Percentiles rank a stretch among this genome's conserved stretches.
Conservation (phyloP, 2,329 filamentous ascomycete species). For the Fusarium decemcellulare region DNA sequence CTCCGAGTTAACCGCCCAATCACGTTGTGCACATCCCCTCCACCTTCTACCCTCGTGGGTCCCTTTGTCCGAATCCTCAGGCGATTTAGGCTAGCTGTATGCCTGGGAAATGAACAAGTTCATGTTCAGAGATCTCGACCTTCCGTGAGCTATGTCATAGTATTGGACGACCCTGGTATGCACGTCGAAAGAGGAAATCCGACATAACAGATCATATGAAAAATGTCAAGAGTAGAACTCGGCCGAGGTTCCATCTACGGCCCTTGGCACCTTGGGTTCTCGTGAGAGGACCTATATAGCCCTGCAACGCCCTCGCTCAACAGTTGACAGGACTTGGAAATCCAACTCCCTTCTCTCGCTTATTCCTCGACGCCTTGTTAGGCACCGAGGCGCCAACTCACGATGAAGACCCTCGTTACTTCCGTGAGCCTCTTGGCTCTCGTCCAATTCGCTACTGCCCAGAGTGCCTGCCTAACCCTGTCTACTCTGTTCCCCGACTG, state of each 20-base stretch:
- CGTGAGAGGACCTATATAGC: too few species aligned
- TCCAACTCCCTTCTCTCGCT: not conserved
- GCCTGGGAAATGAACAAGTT: too few species aligned
- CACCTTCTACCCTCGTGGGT: not conserved
- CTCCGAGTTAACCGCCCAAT: not conserved
- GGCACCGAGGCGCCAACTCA: not conserved
- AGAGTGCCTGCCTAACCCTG: conserved; percentile 36
- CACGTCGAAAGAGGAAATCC: not conserved
- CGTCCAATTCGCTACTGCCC: conserved; percentile 30
- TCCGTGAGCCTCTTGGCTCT: conserved; percentile 38
- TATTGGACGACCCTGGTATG: not conserved
- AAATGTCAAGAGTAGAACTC: not conserved
- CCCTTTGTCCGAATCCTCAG: not conserved
- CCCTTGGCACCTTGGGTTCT: too few species aligned
- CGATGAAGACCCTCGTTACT: conserved; percentile 12
- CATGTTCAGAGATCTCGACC: too few species aligned
- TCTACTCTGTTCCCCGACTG: conserved; percentile 42
- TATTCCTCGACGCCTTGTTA: not conserved
- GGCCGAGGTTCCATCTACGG: conserved; percentile 19
- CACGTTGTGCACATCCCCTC: not conserved
- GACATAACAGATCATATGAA: conserved; percentile 17
- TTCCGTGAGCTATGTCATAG: not conserved
- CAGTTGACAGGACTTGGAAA: too few species aligned
- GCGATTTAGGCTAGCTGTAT: not conserved
- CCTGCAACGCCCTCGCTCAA: too few species aligned